A percentile compares a stretch with the other conserved stretches of the same genome.
Conservation (phyloP, 768 basidiomycete species). For the Thelephora ganbajun region DNA sequence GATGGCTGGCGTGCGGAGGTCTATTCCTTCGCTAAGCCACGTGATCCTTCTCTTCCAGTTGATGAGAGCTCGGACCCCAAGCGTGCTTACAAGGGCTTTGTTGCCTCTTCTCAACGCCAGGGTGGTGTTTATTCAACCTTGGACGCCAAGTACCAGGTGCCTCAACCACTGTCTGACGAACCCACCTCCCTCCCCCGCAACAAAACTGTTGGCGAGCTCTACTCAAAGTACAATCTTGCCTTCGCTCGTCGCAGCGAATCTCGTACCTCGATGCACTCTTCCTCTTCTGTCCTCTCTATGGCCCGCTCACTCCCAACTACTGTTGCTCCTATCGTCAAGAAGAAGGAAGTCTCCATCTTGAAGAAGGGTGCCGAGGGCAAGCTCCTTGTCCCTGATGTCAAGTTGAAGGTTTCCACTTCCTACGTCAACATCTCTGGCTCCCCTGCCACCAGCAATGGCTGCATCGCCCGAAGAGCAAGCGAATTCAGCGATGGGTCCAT, state of each 20-base stretch:
- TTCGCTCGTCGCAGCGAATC: slow-evolving; percentile 43
- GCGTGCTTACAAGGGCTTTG: slow-evolving; percentile 30
- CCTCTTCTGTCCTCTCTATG: slow-evolving; percentile 21
- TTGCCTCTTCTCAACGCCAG: slow-evolving; percentile 37
- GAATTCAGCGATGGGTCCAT: slow-evolving; percentile 11
- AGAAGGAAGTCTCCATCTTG: slow-evolving; percentile 41
- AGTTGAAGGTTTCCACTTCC: slow-evolving; percentile 15
- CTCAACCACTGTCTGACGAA: slow-evolving; percentile 1
- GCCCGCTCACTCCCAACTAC: slow-evolving; percentile 21
- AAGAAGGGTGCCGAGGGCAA: slow-evolving; percentile 49
- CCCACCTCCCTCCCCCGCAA: slow-evolving; percentile 9
- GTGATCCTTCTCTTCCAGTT: slow-evolving; percentile 8
- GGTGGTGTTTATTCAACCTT: slow-evolving; percentile 36
- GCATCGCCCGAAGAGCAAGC: slow-evolving; percentile 17
- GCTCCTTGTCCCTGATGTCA: slow-evolving; percentile 38
- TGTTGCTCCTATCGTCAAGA: slow-evolving; percentile 12
- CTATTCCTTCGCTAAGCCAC: slow-evolving; percentile 35
- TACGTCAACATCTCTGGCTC: background rate
- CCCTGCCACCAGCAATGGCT: slow-evolving; percentile 16
- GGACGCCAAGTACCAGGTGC: slow-evolving; percentile 13
- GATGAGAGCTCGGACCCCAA: slow-evolving; percentile 18
- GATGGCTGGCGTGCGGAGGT: slow-evolving; percentile 54
- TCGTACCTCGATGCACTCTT: slow-evolving; percentile 22
- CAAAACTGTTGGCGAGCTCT: slow-evolving; percentile 29
- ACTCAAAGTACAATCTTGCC: slow-evolving; percentile 40